Percentiles rank a stretch among this genome's conserved stretches.
phyloP scores from a whole-genome alignment of 306 rosid species.

The Betula pendula region DNA sequence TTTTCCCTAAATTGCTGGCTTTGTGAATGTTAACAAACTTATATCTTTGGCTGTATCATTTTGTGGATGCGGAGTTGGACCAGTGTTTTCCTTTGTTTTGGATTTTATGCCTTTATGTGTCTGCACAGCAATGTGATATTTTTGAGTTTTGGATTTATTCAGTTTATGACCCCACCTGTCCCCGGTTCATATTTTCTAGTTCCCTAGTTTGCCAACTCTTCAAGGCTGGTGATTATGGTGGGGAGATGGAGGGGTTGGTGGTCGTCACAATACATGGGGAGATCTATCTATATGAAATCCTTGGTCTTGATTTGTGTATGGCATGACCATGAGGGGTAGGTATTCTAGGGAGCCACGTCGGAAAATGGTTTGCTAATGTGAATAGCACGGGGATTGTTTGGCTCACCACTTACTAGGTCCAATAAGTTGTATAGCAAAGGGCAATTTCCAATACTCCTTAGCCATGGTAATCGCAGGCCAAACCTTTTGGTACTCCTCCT shows the following conservation, averaged over 20 bases:
- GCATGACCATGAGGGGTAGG: no score
- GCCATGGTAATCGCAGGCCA: constrained; percentile 83
- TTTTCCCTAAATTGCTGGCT: constrained; percentile 14
- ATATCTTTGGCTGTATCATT: constrained; percentile 26
- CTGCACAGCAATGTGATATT: background rate
- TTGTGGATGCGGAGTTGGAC: constrained; percentile 12
- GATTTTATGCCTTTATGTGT: background rate
- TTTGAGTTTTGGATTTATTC: background rate
- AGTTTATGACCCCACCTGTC: background rate
- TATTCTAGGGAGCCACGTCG: no score
- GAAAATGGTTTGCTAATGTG: no score
- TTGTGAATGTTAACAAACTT: constrained; percentile 20
- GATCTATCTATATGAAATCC: no score
- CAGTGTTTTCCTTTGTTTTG: constrained; percentile 8
- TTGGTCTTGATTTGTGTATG: no score
- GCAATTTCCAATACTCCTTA: constrained; percentile 55
- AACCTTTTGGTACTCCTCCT: constrained; percentile 70
- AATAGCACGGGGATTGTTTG: background rate
- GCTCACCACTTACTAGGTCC: constrained; percentile 69
- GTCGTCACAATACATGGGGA: no score
- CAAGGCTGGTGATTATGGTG: no score
- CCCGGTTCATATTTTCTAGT: background rate
- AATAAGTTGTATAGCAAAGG: constrained; percentile 65
- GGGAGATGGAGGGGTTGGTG: no score
- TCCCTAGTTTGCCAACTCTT: no score